phyloP scores from a whole-genome alignment of 768 basidiomycete genomes.

The Boletus vermiculosoides region DNA sequence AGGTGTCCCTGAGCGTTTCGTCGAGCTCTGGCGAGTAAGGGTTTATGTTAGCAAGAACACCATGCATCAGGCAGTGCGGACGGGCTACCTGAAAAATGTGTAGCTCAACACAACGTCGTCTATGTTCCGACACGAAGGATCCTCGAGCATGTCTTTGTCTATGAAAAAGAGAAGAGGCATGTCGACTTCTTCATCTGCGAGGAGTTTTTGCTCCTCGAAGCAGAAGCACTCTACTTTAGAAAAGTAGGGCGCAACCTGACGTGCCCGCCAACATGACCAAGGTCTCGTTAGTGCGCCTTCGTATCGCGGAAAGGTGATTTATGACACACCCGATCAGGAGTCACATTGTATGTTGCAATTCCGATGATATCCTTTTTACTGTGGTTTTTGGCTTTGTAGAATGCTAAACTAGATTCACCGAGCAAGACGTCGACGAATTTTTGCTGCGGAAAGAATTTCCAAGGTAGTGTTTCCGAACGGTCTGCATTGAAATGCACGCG shows the following conservation, averaged over 20 bases:
- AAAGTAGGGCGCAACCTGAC: slow-evolving; percentile 94
- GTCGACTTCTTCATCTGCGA: slow-evolving; percentile 95
- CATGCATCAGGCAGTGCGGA: neutral
- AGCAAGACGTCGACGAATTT: slow-evolving; percentile 87
- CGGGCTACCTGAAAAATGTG: slow-evolving; percentile 87
- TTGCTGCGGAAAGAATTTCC: slow-evolving; percentile 91
- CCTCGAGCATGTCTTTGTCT: slow-evolving; percentile 94
- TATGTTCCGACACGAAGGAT: slow-evolving; percentile 81
- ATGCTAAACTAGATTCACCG: slow-evolving; percentile 94
- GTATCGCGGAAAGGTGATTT: neutral
- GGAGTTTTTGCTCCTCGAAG: slow-evolving; percentile 95
- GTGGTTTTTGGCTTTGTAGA: slow-evolving; percentile 90
- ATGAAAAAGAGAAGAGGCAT: slow-evolving; percentile 99
- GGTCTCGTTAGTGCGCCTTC: neutral
- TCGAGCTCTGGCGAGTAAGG: slow-evolving; percentile 58
- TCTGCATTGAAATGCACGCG: slow-evolving; percentile 97
- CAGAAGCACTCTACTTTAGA: slow-evolving; percentile 99
- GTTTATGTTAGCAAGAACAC: neutral
- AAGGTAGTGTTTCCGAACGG: slow-evolving; percentile 82
- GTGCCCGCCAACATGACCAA: neutral
- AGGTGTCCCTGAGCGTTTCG: slow-evolving; percentile 82
- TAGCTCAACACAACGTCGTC: slow-evolving; percentile 94
- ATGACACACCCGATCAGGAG: slow-evolving; percentile 83
- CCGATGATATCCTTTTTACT: slow-evolving; percentile 90
- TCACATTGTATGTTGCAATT: slow-evolving; percentile 98